Evolutionary conservation across 306 rosid species (phyloP), one percentile per base, ranked within the genome.

Genomic region (Elaeagnus macrophylla): DNA sequence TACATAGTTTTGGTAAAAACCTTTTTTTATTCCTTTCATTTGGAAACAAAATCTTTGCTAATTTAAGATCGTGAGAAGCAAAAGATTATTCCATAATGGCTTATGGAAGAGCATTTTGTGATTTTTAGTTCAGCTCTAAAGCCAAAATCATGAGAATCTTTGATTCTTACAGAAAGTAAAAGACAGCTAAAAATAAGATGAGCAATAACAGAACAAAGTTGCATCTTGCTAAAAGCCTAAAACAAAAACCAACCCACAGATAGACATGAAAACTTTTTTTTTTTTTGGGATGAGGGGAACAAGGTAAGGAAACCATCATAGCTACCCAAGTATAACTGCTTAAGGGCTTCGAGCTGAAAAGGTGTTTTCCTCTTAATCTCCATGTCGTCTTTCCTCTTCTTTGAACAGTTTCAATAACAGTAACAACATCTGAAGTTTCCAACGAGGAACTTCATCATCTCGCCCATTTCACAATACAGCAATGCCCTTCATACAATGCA

Each of bases 281-380:
- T 0, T 20, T 19, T 10, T 48, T 48, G 1, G 3, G 3, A 7
- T 15, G 20, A 14, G 41, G 15, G 11, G 18, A 25, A 18, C 13
- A 39, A 6, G 1, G 36, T 15, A 39, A 6, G 1, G 19, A 54
- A 53, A 45, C 36, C 42, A 16, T 8, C 37, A 40, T 20, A 39
- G 57, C 37, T 73, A 69, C 83, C 83, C 45, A 52, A 64, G 68
- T 70, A 78, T 36, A 78, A 60, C 41, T 45, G 60, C 46, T 78
- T 72, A 46, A 73, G 83, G 44, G 69, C 72, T 71, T 68, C 62
- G 43, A 75, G 59, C 18, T 68, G 81, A 3, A 56, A 45, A 20
- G 61, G 65, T 1, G 73, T 71, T 37, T 67, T 79, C 58, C 71
- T 68, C 57, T 61, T 68, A 10, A 61, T 32, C 63, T 74, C 67